phyloP scores from a whole-genome alignment of 306 rosid species.

The Cotoneaster glaucophyllus region DNA sequence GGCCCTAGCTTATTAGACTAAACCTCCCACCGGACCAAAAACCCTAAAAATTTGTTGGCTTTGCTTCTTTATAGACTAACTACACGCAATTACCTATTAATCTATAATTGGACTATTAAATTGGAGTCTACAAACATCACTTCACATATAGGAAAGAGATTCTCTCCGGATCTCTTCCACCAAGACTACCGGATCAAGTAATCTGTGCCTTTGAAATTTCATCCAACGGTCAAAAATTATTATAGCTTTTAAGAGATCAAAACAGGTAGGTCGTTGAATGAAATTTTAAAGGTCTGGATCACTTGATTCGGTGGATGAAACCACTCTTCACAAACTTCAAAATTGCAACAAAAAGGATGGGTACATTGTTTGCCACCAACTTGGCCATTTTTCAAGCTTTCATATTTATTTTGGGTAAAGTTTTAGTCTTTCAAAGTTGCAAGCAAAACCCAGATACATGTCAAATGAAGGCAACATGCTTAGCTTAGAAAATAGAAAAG shows the following conservation, averaged over 20 bases:
- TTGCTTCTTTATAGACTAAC: neutral
- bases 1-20: too few relatives aligned
- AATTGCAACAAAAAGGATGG: conserved; percentile 12
- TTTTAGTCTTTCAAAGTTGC: conserved; percentile 14
- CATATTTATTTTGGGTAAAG: neutral
- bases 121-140: neutral
- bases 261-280: too few relatives aligned
- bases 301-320: neutral
- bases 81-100: too few relatives aligned
- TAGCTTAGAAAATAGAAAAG: conserved; percentile 17
- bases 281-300: too few relatives aligned
- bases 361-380: neutral
- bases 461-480: neutral
- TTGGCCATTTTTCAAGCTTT: neutral
- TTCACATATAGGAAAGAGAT: neutral
- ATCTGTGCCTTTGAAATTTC: rapidly evolving
- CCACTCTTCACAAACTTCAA: conserved; percentile 5
- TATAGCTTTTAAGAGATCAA: too few relatives aligned
- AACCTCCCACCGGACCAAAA: too few relatives aligned
- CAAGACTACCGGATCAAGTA: too few relatives aligned
- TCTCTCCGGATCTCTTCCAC: too few relatives aligned
- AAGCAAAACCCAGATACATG: conserved; percentile 15
- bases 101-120: neutral
- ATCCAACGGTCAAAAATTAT: too few relatives aligned
- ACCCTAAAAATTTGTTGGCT: neutral